These are phyloP conservation scores for Hanseniaspora thailandica DNA, from an alignment of 805 yeast genomes.

Conservation along the genomic window DNA sequence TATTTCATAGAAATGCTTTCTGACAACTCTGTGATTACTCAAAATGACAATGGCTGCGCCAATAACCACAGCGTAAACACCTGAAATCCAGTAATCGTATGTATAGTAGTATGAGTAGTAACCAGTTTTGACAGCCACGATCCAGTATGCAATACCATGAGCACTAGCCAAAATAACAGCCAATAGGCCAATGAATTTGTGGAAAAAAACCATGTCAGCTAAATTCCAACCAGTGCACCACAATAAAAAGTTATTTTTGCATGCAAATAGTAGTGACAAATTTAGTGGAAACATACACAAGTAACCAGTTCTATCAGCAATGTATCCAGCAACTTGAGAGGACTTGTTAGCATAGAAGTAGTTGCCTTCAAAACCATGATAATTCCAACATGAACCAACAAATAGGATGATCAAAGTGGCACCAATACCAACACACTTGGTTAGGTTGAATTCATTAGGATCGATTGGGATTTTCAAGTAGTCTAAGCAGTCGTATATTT, in stretches of 20 bases:
- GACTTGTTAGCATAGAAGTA: constrained; percentile 5
- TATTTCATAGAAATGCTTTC: constrained; percentile 37
- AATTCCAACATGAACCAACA: constrained; percentile 16
- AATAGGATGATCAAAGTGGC: constrained; percentile 13
- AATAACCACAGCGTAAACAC: constrained; percentile 20
- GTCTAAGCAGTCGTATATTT: constrained; percentile 19
- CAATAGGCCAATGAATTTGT: constrained; percentile 48
- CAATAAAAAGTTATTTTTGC: constrained; percentile 55
- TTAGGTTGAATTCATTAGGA: neutral
- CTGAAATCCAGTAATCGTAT: constrained; percentile 33
- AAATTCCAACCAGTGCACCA: constrained; percentile 49
- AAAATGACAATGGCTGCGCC: constrained; percentile 33
- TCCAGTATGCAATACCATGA: constrained; percentile 16
- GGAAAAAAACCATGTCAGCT: constrained; percentile 47
- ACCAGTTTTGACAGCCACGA: neutral
- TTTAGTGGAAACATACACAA: constrained; percentile 41
- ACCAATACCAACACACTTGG: constrained; percentile 13
- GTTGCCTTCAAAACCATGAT: constrained; percentile 13
- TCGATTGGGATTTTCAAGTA: neutral
- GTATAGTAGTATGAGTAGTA: constrained; percentile 29
- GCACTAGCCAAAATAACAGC: constrained; percentile 21
- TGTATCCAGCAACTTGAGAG: constrained; percentile 16
- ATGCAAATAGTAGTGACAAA: constrained; percentile 47
- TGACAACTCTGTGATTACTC: constrained; percentile 30
- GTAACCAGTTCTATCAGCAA: constrained; percentile 45